Conservation (phyloP, 78 protist species). For the Tieghemostelium lacteum region DNA sequence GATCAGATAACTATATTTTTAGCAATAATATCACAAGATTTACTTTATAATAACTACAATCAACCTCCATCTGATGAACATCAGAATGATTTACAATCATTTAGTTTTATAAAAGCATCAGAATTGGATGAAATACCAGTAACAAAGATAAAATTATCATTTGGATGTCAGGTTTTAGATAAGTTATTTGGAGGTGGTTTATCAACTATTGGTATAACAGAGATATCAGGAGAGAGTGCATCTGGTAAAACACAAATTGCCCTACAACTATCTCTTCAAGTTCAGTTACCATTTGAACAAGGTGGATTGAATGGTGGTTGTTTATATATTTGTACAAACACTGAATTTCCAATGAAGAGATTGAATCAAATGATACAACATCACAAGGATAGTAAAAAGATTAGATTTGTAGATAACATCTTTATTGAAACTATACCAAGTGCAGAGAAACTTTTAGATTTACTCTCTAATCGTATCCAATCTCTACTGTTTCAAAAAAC, state of each 20-base stretch:
- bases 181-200: slow-evolving; percentile 47
- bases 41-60: slow-evolving; percentile 17
- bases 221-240: slow-evolving; percentile 74
- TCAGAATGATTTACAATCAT: background rate
- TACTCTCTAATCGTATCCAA: background rate
- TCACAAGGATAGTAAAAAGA: background rate
- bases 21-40: slow-evolving; percentile 5
- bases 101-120: slow-evolving; percentile 12
- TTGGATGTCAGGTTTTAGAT: slow-evolving; percentile 27
- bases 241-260: slow-evolving; percentile 60
- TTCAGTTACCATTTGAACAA: slow-evolving; percentile 38
- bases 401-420: slow-evolving; percentile 1
- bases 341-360: slow-evolving; percentile 32
- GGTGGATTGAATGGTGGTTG: slow-evolving; percentile 76
- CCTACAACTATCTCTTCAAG: slow-evolving; percentile 46
- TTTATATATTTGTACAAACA: slow-evolving; percentile 34
- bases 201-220: slow-evolving; percentile 58
- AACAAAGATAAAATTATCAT: slow-evolving; percentile 15
- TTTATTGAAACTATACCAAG: slow-evolving; percentile 14
- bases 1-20: background rate
- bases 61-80: background rate
- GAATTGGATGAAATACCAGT: slow-evolving; percentile 31
- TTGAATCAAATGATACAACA: slow-evolving; percentile 29
- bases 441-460: slow-evolving; percentile 1
- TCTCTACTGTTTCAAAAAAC: slow-evolving; percentile 15